Percentiles rank a stretch among this genome's conserved stretches.
Conservation (phyloP, 176 grass and related monocot genomes). For the Zea mays region Zm-B73-REFERENCE-NAM-5.0 NC_050096.1:257553001-257553500, state of each 20-base stretch:
- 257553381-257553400: too few species aligned
- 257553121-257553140: too few species aligned
- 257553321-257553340: background rate
- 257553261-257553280: constrained; percentile 4
- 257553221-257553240: background rate
- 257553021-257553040: too few species aligned
- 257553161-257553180: too few species aligned
- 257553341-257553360: background rate
- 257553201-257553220: background rate
- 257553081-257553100: background rate
- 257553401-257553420: background rate
- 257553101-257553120: background rate
- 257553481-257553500: constrained; percentile 43
- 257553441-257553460: background rate
- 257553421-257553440: background rate
- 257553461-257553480: background rate
- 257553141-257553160: too few species aligned
- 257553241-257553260: constrained; percentile 37
- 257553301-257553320: constrained; percentile 51
- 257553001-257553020: background rate
- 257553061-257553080: constrained; percentile 25
- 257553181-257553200: too few species aligned
- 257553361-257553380: background rate
- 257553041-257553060: background rate
- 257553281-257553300: constrained; percentile 50